These are phyloP conservation scores for Capsicum rhomboideum DNA, from an alignment of 257 asterid genomes.

Conservation along the genomic window DNA sequence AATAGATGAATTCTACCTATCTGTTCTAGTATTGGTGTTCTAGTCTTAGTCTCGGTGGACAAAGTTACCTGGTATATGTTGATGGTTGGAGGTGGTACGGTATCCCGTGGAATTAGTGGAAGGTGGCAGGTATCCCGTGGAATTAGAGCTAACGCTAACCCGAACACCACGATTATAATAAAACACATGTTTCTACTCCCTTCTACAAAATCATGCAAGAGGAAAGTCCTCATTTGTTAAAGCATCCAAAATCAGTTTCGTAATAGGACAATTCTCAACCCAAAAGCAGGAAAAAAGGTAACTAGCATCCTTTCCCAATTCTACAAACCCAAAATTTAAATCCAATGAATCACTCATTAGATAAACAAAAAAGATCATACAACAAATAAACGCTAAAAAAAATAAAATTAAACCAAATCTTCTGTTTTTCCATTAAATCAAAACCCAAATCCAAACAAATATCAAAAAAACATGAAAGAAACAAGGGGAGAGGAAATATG, in stretches of 20 bases:
- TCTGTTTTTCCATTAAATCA: not conserved
- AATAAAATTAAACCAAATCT: not conserved
- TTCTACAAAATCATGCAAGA: not conserved
- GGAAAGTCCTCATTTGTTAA: not conserved
- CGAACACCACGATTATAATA: too few species aligned
- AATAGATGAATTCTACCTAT: too few species aligned
- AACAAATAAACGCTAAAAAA: not conserved
- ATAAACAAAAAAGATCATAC: not conserved
- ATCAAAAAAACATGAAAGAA: not conserved
- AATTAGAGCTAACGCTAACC: too few species aligned
- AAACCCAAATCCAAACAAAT: not conserved
- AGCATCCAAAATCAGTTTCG: not conserved
- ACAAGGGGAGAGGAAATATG: not conserved
- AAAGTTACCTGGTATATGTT: too few species aligned
- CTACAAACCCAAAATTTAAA: not conserved
- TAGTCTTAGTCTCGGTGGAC: too few species aligned
- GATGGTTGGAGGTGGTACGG: too few species aligned
- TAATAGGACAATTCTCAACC: not conserved
- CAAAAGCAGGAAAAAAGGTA: not conserved
- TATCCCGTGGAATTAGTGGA: too few species aligned
- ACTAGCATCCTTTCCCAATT: not conserved
- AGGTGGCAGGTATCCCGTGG: too few species aligned
- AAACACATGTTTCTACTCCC: not conserved
- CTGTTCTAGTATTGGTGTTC: too few species aligned
- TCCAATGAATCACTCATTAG: not conserved